phyloP scores from a whole-genome alignment of 2,329 filamentous ascomycete species.

The Allantophomopsis lycopodina region DNA sequence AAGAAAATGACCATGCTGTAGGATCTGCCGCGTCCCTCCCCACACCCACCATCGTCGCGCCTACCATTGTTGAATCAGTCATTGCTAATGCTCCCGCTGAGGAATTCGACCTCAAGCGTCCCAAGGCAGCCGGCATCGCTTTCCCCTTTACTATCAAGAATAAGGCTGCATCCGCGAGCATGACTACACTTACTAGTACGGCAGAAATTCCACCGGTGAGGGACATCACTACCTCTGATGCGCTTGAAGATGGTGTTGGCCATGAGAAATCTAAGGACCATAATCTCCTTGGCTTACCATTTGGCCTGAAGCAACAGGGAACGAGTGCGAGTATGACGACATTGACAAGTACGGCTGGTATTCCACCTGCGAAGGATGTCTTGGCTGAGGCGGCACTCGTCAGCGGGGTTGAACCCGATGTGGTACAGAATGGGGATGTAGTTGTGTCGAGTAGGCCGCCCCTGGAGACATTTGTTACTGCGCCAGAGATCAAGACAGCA shows the following conservation, averaged over 20 bases:
- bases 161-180: slow-evolving; percentile 48
- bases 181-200: slow-evolving; percentile 43
- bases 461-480: slow-evolving; percentile 42
- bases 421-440: slow-evolving; percentile 9
- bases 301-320: background rate
- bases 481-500: slow-evolving; percentile 17
- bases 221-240: background rate
- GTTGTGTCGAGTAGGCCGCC: slow-evolving; percentile 20
- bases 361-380: background rate
- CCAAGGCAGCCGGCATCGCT: slow-evolving; percentile 54
- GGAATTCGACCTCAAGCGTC: slow-evolving; percentile 42
- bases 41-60: background rate
- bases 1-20: slow-evolving; percentile 3
- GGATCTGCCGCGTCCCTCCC: background rate
- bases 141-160: slow-evolving; percentile 58
- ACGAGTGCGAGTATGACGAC: too few species aligned
- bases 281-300: background rate
- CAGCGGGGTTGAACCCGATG: slow-evolving; percentile 3
- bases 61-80: background rate
- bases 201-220: slow-evolving; percentile 10
- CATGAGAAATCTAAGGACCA: background rate
- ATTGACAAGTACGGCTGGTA: background rate
- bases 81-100: slow-evolving; percentile 7
- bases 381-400: background rate
- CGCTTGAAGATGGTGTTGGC: background rate